Base-by-base conservation (phyloP, 1,284 basidiomycete species). In the Tetrapyrgos nigripes region DNA sequence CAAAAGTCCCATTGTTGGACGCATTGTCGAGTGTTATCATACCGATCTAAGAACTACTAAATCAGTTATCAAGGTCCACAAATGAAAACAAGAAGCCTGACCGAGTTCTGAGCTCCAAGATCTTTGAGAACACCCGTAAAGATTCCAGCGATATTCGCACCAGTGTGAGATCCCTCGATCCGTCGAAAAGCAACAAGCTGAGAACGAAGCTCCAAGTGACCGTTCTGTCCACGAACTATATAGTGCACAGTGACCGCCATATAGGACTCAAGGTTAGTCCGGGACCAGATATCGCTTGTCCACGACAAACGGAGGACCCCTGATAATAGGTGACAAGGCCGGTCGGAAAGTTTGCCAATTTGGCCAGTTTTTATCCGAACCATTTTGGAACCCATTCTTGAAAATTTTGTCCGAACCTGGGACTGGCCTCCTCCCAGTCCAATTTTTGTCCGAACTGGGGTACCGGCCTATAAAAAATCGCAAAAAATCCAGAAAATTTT, bases 271-370 rank as follows among this genome's bases (percentile, higher is more conserved):
- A 37, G 35, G 35, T 37, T n/a, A 37, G n/a, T n/a, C 10, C 35
- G 35, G 10, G 50, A 40, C 50, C 50, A 53, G 9, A 53, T 21
- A 26, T 53, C 50, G 19, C 11, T 29, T 19, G 50, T 53, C 13
- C 13, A 13, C 11, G 13, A 26, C 19, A 53, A 9, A n/a, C 19
- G 9, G n/a, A n/a, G n/a, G n/a, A n/a, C n/a, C n/a, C n/a, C n/a
- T n/a, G n/a, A n/a, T n/a, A n/a, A n/a, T n/a, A n/a, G n/a, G n/a
- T n/a, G n/a, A n/a, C n/a, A n/a, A n/a, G n/a, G n/a, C n/a, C n/a
- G n/a, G n/a, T n/a, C n/a, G n/a, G n/a, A n/a, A n/a, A n/a, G n/a
- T n/a, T n/a, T n/a, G n/a, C n/a, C n/a, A n/a, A n/a, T n/a, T n/a
- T n/a, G n/a, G n/a, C n/a, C n/a, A n/a, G n/a, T n/a, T n/a, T n/a